These are phyloP conservation scores for Rhizodiscina lignyota DNA, from an alignment of 495 filamentous ascomycete species.

Conservation along the genomic window DNA sequence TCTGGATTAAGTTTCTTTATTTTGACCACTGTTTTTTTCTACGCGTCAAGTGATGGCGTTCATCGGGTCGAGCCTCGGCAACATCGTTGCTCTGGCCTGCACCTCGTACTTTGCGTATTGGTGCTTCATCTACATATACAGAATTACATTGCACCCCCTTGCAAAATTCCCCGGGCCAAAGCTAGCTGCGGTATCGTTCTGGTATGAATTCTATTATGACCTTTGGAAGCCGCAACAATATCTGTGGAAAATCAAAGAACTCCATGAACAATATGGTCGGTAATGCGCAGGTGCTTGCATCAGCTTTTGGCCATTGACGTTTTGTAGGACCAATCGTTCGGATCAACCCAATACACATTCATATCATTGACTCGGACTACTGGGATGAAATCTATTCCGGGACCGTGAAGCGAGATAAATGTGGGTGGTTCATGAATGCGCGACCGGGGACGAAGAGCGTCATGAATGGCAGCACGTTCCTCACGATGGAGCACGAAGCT, in stretches of 20 bases:
- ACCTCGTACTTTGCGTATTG: no score
- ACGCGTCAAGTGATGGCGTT: no score
- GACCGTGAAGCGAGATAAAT: slow-evolving; percentile 2
- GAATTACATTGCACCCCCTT: slow-evolving; percentile 10
- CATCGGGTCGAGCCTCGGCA: no score
- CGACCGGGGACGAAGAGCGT: no score
- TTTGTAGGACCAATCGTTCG: slow-evolving; percentile 29
- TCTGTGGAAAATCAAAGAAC: slow-evolving; percentile 22
- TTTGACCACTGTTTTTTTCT: no score
- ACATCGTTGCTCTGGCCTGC: no score
- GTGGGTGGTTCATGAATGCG: no score
- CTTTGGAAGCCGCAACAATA: slow-evolving; percentile 25
- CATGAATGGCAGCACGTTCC: no score
- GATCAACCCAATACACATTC: slow-evolving; percentile 32
- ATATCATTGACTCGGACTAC: slow-evolving; percentile 24
- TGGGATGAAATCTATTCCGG: slow-evolving; percentile 1
- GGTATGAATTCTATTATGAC: slow-evolving; percentile 24
- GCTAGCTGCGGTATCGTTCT: slow-evolving; percentile 5
- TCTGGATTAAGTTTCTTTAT: no score
- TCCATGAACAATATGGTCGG: slow-evolving; percentile 30
- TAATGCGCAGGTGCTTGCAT: no score
- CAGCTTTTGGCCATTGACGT: no score
- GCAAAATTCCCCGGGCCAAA: slow-evolving; percentile 15
- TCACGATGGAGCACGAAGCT: slow-evolving; percentile 5
- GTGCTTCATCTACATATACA: no score